Evolutionary conservation across 768 basidiomycete species (phyloP), one percentile per base, ranked within the genome.

Genomic region (Lepiota brunneoincarnata): DNA sequence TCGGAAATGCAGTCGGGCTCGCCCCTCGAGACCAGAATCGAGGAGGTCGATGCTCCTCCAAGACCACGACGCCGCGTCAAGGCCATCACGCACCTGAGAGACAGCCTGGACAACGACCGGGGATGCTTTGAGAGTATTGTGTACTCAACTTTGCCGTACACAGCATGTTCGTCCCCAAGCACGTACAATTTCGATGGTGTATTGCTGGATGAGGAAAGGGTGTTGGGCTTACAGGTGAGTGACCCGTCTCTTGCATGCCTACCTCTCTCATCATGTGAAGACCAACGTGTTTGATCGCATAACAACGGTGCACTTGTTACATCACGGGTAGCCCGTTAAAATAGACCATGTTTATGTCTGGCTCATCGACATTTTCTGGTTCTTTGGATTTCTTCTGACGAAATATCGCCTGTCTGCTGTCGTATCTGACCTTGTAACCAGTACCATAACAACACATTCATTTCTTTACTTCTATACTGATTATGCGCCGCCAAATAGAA

Each of bases 181-280:
- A 6, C 24, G 10, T 62, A 59, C 23, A 21, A 40, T 0, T 75
- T 65, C 54, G 61, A 68, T 41, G 72, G 71, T 2, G 59, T 75
- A 17, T 56, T 77, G 41, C 63, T 76, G 63, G 75, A 76, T 35
- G 75, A 77, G 57, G 70, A 75, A 54, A 66, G 73, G 58, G 58
- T 77, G 6, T 43, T 77, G 31, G 73, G 72, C 6, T 58, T 74
- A 21, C 57, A 55, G 47, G 72, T 73, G 55, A 34, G 71, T 67
- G n/a, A 35, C 31, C n/a, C 15, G 39, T 18, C 18, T 9, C 10
- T 23, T 38, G 3, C 12, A 7, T 10, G 2, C 20, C 28, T 39
- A 1, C 9, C 14, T 4, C 6, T 26, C 50, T 51, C 3, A 51
- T 35, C 6, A 9, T 34, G 3, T 35, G 14, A 6, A 51, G 50